These are phyloP conservation scores for Cladophialophora immunda DNA, from an alignment of 2,329 filamentous ascomycete genomes.

Conservation along the genomic window DNA sequence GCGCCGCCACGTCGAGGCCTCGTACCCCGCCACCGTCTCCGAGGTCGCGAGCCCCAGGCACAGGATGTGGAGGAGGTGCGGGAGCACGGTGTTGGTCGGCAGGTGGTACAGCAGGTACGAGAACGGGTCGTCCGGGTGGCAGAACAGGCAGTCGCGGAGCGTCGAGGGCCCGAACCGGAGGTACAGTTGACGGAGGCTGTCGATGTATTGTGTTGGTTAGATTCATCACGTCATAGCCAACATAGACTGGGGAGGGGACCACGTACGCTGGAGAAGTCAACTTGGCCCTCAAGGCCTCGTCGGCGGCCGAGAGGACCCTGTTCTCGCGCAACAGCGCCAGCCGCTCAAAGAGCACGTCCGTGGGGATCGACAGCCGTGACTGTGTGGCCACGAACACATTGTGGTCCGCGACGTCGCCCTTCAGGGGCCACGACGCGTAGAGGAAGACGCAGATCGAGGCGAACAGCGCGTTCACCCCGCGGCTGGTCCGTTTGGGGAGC, in stretches of 20 bases:
- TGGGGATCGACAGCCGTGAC: conserved; percentile 85
- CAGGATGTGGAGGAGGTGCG: conserved; percentile 82
- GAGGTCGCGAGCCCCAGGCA: conserved; percentile 79
- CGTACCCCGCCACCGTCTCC: conserved; percentile 67
- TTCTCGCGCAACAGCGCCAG: conserved; percentile 59
- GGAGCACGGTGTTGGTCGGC: conserved; percentile 71
- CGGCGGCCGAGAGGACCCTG: conserved; percentile 57
- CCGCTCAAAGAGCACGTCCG: conserved; percentile 82
- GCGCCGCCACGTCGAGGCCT: conserved; percentile 46
- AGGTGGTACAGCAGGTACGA: conserved; percentile 84
- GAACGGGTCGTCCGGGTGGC: conserved; percentile 71
- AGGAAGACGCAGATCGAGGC: conserved; percentile 63
- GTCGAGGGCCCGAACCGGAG: conserved; percentile 80
- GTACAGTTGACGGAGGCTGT: conserved; percentile 71
- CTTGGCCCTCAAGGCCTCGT: conserved; percentile 72
- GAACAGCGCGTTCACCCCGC: conserved; percentile 61
- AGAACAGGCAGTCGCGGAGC: conserved; percentile 82
- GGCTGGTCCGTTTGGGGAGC: conserved; percentile 46
- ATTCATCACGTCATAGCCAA: neutral
- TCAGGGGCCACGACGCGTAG: conserved; percentile 60
- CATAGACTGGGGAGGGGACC: neutral
- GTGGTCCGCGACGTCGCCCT: conserved; percentile 51
- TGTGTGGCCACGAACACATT: conserved; percentile 83
- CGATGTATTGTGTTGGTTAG: neutral
- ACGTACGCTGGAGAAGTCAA: conserved; percentile 76